Evolutionary conservation across 2,329 filamentous ascomycete genomes (phyloP), one percentile per base, ranked within the genome.

Genomic region (Paradendryphiella salina): DNA sequence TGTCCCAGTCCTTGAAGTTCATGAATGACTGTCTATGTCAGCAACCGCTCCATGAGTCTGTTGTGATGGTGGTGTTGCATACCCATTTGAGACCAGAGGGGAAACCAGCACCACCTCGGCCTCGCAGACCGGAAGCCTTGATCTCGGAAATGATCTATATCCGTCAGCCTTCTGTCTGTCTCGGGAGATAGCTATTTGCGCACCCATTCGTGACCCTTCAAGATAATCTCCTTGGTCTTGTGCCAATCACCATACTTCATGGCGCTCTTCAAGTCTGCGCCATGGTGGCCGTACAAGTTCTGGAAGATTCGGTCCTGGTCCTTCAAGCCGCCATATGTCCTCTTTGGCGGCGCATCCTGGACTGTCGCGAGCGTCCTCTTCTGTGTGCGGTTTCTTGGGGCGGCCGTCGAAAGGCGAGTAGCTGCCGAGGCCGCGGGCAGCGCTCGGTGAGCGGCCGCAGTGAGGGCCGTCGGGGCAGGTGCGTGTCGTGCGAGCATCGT

Each of bases 1-100:
- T 96, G 70, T 99, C 93, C 94, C 94, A 99, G 69, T 91, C 94
- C 79, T 96, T 96, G 82, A 93, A 92, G 82, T 99, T 99, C 94
- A 99, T 99, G 78, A 99, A 99, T 41, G 92, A 96, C 91, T 96
- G 70, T 34, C 26, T 38, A 57, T 59, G 69, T 67, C 52, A 67
- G 62, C 50, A 55, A 17, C 11, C 13, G 29, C 14, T 15, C 15
- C 20, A 31, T 29, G n/a, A 28, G 15, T 13, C 13, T 37, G 39
- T 40, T 29, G 43, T n/a, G 35, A 29, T 49, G n/a, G 43, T 32
- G 35, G 43, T 32, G 35, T 21, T 43, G 49, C 65, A 65, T 85
- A 96, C 91, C 89, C 94, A 99, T 92, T 99, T 99, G 81, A 99
- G 80, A 58, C 94, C 94, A 32, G 93, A 97, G 57, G 94, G 94